Conservation (phyloP, 768 basidiomycete genomes). For the Mycena polygramma region DNA sequence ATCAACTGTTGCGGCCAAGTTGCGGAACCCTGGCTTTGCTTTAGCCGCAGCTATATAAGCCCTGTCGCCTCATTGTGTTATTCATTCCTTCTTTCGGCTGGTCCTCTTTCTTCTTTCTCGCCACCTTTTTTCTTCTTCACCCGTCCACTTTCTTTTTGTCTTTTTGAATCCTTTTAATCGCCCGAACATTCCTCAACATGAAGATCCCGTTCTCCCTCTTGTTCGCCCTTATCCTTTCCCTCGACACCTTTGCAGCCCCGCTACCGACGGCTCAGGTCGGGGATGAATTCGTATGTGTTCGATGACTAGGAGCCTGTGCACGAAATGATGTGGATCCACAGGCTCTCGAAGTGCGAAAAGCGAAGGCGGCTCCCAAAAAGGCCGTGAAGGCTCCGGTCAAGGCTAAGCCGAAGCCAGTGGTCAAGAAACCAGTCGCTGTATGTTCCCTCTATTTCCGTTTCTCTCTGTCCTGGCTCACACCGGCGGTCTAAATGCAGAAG, state of each 20-base stretch:
- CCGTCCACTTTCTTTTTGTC: neutral
- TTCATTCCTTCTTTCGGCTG: constrained; percentile 1
- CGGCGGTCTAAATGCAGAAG: no score
- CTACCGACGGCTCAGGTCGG: neutral
- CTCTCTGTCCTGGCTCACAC: no score
- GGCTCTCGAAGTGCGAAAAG: constrained; percentile 5
- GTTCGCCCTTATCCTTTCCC: neutral
- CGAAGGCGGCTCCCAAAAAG: neutral
- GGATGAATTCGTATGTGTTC: neutral
- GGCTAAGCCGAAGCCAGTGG: neutral
- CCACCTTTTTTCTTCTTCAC: neutral
- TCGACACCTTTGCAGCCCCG: constrained; percentile 15
- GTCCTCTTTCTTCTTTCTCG: constrained; percentile 2
- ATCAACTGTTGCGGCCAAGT: no score
- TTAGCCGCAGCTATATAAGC: neutral
- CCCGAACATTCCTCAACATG: neutral
- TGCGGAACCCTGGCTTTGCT: no score
- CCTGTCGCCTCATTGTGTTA: neutral
- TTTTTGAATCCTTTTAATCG: neutral
- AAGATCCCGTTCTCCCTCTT: constrained; percentile 8
- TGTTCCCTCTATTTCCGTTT: no score
- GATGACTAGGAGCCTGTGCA: neutral
- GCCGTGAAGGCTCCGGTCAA: neutral
- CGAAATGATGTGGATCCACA: neutral
- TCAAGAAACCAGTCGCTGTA: neutral